These are phyloP conservation scores for Ophiognomonia clavigignenti-juglandacearum DNA, from an alignment of 2,329 filamentous ascomycete species.

Conservation along the genomic window DNA sequence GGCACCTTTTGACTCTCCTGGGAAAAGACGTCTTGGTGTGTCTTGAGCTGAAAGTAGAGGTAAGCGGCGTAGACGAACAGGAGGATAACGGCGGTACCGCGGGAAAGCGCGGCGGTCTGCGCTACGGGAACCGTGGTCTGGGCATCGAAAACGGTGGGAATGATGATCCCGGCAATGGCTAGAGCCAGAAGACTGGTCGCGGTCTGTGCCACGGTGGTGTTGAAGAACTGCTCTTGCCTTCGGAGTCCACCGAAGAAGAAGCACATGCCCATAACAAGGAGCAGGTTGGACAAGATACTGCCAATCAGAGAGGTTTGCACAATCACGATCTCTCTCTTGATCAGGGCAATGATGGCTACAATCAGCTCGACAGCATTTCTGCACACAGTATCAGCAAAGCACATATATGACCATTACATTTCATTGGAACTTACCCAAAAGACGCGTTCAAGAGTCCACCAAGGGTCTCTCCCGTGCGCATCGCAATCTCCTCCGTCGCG, in stretches of 20 bases:
- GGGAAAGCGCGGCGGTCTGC: conserved; percentile 60
- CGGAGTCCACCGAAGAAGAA: conserved; percentile 85
- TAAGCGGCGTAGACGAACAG: conserved; percentile 80
- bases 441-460: conserved; percentile 87
- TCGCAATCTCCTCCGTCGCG: conserved; percentile 84
- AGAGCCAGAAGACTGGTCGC: conserved; percentile 76
- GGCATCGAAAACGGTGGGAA: conserved; percentile 79
- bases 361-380: conserved; percentile 86
- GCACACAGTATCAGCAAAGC: conserved; percentile 15
- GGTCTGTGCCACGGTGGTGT: conserved; percentile 86
- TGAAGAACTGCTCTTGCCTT: conserved; percentile 81
- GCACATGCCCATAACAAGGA: conserved; percentile 86
- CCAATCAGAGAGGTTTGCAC: conserved; percentile 92
- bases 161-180: conserved; percentile 76
- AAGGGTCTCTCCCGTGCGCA: conserved; percentile 76
- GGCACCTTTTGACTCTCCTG: conserved; percentile 73
- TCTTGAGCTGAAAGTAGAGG: conserved; percentile 86
- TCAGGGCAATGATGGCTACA: conserved; percentile 78
- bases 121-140: conserved; percentile 33
- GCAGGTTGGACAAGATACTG: conserved; percentile 84
- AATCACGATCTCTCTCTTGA: conserved; percentile 70
- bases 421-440: conserved; percentile 60
- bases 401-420: not conserved
- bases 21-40: conserved; percentile 76
- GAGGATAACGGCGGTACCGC: conserved; percentile 73